Base-by-base conservation (phyloP, 495 filamentous ascomycete species). In the Lasiosphaeria hispida region DNA sequence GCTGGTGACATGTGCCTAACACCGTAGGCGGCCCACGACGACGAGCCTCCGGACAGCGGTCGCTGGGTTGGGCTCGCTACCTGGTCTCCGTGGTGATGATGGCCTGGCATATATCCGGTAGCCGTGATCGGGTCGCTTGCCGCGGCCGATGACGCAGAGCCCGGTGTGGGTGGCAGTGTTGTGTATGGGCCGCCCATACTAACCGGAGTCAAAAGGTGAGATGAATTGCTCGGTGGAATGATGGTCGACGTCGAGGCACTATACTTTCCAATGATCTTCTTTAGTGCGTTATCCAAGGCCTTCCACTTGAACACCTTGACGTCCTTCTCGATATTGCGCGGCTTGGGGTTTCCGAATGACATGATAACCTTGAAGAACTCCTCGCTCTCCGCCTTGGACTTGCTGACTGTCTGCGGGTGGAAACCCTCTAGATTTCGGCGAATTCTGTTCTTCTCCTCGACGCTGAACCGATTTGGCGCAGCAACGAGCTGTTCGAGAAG, bases 251-350 rank as follows among this genome's bases (percentile, higher is more conserved):
- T 52, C 57, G 69, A 67, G 38, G 73, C 64, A 65, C 71, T 73
- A 73, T 97, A 98, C 92, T 98, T 98, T 59, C 89, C 86, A 69
- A 97, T 95, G 66, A 97, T 96, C 76, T 98, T 98, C 80, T 91
- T 94, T 53, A 98, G 75, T 0, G 94, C 92, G 42, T 83, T 80
- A 10, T 78, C 79, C 10, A 98, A 75, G 48, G 89, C 88, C 67
- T 87, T 90, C 95, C 94, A 98, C 10, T 90, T 86, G 68, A 97
- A 98, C 6, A 97, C 94, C 72, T 98, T 98, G 63, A 98, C 90
- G 65, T 96, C 92, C 74, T 98, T 98, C 78, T 97, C 94, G 63
- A 98, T 98, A 64, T 96, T 96, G 40, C 94, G 81, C 6, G 94
- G 95, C 76, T 97, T 97, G 2, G 95, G 95, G 19, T 84, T 87